Percentiles rank a stretch among this genome's conserved stretches.
These are phyloP conservation scores for Rostrohypoxylon terebratum DNA, from an alignment of 495 filamentous ascomycete genomes.

Conservation along the genomic window DNA sequence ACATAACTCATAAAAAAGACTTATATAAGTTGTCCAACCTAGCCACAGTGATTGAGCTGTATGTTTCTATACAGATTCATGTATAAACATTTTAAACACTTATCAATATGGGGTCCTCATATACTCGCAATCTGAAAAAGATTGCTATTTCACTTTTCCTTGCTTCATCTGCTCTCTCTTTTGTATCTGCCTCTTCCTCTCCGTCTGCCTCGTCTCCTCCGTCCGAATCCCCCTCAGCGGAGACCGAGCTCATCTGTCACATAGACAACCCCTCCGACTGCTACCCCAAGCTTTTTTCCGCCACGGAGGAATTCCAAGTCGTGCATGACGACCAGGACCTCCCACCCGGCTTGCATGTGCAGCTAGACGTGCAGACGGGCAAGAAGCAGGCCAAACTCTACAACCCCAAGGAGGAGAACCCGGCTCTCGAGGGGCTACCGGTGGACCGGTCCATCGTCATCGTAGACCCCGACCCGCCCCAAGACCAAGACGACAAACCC, in stretches of 20 bases:
- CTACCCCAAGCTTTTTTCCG: constrained; percentile 71
- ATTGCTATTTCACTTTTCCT: constrained; percentile 20
- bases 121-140: constrained; percentile 21
- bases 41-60: background rate
- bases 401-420: constrained; percentile 60
- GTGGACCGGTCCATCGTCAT: constrained; percentile 62
- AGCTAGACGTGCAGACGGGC: constrained; percentile 71
- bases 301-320: constrained; percentile 70
- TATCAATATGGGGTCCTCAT: constrained; percentile 31
- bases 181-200: constrained; percentile 27
- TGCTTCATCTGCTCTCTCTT: constrained; percentile 21
- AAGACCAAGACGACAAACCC: constrained; percentile 38
- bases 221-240: constrained; percentile 48
- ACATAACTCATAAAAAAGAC: constrained; percentile 33
- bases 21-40: background rate
- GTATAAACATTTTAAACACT: no score
- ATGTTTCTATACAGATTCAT: background rate
- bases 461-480: constrained; percentile 51
- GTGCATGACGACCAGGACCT: constrained; percentile 73
- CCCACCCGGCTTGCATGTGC: constrained; percentile 71
- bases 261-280: constrained; percentile 68
- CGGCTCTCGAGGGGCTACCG: constrained; percentile 58
- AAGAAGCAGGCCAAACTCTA: constrained; percentile 71
- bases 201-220: constrained; percentile 17
- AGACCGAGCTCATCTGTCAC: constrained; percentile 71